These are phyloP conservation scores for Hemileccinum impolitum DNA, from an alignment of 768 basidiomycete genomes.

Conservation along the genomic window DNA sequence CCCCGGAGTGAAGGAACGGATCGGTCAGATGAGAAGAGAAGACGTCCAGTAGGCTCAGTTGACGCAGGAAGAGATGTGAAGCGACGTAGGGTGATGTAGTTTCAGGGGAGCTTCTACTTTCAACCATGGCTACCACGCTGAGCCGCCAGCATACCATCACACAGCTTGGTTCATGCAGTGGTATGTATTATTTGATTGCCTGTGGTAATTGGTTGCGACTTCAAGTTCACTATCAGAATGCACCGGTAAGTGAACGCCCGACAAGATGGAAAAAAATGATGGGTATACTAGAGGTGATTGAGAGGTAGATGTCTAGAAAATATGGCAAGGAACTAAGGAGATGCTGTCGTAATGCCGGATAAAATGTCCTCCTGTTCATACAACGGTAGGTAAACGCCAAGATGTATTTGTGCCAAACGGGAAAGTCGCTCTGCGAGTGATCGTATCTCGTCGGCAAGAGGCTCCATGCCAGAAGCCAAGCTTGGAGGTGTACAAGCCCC, in stretches of 20 bases:
- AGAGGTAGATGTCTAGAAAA: slow-evolving; percentile 22
- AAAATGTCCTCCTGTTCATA: slow-evolving; percentile 61
- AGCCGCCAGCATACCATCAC: background rate
- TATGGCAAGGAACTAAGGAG: slow-evolving; percentile 15
- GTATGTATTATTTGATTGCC: slow-evolving; percentile 29
- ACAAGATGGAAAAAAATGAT: slow-evolving; percentile 28
- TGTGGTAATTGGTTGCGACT: slow-evolving; percentile 29
- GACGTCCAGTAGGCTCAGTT: slow-evolving; percentile 11
- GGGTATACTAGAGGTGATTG: slow-evolving; percentile 26
- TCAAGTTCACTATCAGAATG: slow-evolving; percentile 26
- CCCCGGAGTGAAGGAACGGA: slow-evolving; percentile 22
- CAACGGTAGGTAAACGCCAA: slow-evolving; percentile 71
- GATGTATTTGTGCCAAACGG: slow-evolving; percentile 69
- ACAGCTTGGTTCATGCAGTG: slow-evolving; percentile 1
- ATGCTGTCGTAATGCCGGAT: slow-evolving; percentile 20
- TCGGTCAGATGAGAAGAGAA: slow-evolving; percentile 11
- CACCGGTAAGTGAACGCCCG: slow-evolving; percentile 18
- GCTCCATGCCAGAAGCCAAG: slow-evolving; percentile 62
- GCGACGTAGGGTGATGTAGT: slow-evolving; percentile 22
- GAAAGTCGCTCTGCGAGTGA: slow-evolving; percentile 68
- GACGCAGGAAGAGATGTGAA: slow-evolving; percentile 15
- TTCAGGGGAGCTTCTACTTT: background rate
- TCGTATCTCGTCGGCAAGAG: slow-evolving; percentile 62
- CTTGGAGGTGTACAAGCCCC: slow-evolving; percentile 7
- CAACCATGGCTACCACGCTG: no score